Evolutionary conservation across 805 yeast genomes (phyloP).

Genomic region (Pichia occidentalis): DNA sequence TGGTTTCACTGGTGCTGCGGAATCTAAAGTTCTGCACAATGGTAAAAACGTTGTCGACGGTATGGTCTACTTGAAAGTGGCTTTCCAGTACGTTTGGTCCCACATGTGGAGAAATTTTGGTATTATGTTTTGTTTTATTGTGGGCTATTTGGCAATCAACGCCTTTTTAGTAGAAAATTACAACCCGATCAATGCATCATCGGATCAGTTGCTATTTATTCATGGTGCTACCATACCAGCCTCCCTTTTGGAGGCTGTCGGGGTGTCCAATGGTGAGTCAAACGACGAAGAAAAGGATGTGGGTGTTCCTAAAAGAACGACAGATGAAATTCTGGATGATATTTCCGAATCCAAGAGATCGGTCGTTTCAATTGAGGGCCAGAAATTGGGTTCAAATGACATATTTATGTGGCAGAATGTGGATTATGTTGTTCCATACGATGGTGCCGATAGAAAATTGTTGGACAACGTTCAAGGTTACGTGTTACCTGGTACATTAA

Average conservation of each 20-base stretch:
- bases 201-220: slow-evolving; percentile 29
- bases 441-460: slow-evolving; percentile 34
- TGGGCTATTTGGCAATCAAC: slow-evolving; percentile 32
- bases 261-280: slow-evolving; percentile 27
- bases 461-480: slow-evolving; percentile 40
- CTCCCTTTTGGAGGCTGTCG: slow-evolving; percentile 24
- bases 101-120: slow-evolving; percentile 81
- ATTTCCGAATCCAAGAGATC: background rate
- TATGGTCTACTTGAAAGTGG: slow-evolving; percentile 36
- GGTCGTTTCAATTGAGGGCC: slow-evolving; percentile 25
- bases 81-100: slow-evolving; percentile 44
- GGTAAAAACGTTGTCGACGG: slow-evolving; percentile 40
- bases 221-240: slow-evolving; percentile 24
- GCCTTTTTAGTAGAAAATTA: slow-evolving; percentile 26
- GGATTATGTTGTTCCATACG: slow-evolving; percentile 48
- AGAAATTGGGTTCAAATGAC: slow-evolving; percentile 38
- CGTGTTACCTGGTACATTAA: slow-evolving; percentile 46
- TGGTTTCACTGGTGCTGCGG: slow-evolving; percentile 42
- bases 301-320: too few species aligned
- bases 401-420: slow-evolving; percentile 59
- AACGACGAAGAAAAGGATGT: slow-evolving; percentile 16
- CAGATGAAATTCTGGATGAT: too few species aligned
- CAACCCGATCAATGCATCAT: slow-evolving; percentile 25
- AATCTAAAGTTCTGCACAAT: slow-evolving; percentile 17
- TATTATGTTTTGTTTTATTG: slow-evolving; percentile 35